Evolutionary conservation across 139 green algal species (phyloP).

Genomic region (Marvania coccoides): DNA sequence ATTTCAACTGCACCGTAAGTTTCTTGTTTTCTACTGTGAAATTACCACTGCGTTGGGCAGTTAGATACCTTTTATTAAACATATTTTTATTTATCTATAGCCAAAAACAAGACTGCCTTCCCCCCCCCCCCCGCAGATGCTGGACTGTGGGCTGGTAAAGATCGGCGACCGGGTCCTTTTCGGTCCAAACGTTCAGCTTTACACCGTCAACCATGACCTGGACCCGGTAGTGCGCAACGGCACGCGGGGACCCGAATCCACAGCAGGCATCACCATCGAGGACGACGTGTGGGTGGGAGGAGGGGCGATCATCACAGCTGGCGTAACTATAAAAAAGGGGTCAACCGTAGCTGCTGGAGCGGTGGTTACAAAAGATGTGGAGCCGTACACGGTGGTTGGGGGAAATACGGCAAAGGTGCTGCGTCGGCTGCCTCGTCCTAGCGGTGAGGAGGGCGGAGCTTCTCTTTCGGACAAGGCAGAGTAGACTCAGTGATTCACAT

Average conservation of each 20-base stretch:
- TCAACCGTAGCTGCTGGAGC: conserved; percentile 42
- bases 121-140: too few species aligned
- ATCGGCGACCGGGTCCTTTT: conserved; percentile 39
- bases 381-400: conserved; percentile 38
- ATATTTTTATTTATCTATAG: too few species aligned
- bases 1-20: conserved; percentile 29
- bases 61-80: too few species aligned
- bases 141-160: conserved; percentile 32
- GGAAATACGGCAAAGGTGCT: conserved; percentile 52
- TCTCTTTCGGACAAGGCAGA: too few species aligned
- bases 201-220: conserved; percentile 24
- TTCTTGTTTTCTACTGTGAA: too few species aligned
- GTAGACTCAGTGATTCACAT: too few species aligned
- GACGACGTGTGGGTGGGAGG: conserved; percentile 29
- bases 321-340: conserved; percentile 45
- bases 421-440: conserved; percentile 24
- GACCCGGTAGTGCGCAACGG: conserved; percentile 11
- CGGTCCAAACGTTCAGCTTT: conserved; percentile 38
- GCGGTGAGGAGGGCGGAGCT: too few species aligned
- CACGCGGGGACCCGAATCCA: conserved; percentile 14
- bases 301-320: conserved; percentile 17
- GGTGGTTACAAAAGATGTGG: conserved; percentile 54
- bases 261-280: conserved; percentile 15
- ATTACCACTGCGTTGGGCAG: too few species aligned
- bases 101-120: too few species aligned